Percentiles rank a stretch among this genome's conserved stretches.
Conservation (phyloP, 805 yeast genomes). For the Clavispora santaluciae region DNA sequence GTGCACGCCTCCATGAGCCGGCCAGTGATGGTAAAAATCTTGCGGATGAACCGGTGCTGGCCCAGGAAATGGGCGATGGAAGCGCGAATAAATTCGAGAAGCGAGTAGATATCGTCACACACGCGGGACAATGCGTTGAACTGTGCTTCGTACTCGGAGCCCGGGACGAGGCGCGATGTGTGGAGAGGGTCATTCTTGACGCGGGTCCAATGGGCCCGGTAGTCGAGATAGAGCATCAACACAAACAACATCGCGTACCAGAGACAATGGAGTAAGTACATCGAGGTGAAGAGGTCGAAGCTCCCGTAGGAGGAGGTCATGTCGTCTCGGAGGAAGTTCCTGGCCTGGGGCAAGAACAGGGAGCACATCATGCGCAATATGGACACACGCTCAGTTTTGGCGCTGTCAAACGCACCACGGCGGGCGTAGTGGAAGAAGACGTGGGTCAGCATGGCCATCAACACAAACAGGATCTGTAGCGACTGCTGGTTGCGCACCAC, state of each 20-base stretch:
- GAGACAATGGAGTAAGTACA: background rate
- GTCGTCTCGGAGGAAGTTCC: background rate
- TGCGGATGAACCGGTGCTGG: background rate
- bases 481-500: background rate
- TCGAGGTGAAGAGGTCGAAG: background rate
- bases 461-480: background rate
- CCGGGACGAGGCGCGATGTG: background rate
- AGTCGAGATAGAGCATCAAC: slow-evolving; percentile 1
- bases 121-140: background rate
- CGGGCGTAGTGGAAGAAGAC: slow-evolving; percentile 1
- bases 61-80: background rate
- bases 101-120: background rate
- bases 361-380: background rate
- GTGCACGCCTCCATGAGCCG: background rate
- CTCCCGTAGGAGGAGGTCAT: background rate
- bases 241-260: background rate
- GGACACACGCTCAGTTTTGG: background rate
- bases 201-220: background rate
- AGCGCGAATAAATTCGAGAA: background rate
- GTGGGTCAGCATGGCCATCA: slow-evolving; percentile 1
- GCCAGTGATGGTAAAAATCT: background rate
- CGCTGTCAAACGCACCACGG: background rate
- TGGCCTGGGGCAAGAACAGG: background rate
- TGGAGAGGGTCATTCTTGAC: background rate
- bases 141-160: background rate